Evolutionary conservation across 2,329 filamentous ascomycete species (phyloP), one percentile per base, ranked within the genome.

Genomic region (Pseudovirgaria hyperparasitica): DNA sequence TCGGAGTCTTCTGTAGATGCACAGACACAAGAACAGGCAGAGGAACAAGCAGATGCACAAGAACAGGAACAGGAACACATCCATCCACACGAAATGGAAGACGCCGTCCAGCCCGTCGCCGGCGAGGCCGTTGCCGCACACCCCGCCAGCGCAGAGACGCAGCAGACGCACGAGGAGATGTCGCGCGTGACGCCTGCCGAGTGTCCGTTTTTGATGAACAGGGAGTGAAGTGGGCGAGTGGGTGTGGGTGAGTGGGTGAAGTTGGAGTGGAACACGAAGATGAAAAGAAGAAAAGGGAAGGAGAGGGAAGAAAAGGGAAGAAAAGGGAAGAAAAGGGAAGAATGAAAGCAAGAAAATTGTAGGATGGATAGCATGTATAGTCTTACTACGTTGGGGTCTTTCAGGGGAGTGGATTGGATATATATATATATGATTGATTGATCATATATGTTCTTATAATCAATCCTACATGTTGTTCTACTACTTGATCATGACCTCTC

Each of bases 141-240:
- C 10, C 35, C 46, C 7, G 32, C 35, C 14, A 42, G 40, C 15
- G 37, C 49, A 17, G 51, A 55, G 41, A 47, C 48, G 16, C 40
- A 34, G 23, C 16, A 41, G 34, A 52, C 52, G 25, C 43, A 50
- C 26, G 44, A 51, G 35, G 54, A 57, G 39, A 56, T 57, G 54
- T 48, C 46, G 27, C 33, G 27, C 20, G 35, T 37, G 6, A 33
- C 33, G 9, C 27, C 37, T 4, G 31, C 27, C 2, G 51, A 55
- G 33, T 53, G 49, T 29, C 50, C 50, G 10, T 49, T 54, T 19
- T 29, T 57, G 28, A 51, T 53, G 51, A 55, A 55, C 31, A 31
- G 45, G 16, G 52, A 54, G 39, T 55, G n/a, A n/a, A n/a, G n/a
- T 11, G 19, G 9, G 19, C 9, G 19, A 20, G 19, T 20, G 19